Base-by-base conservation (phyloP, 768 basidiomycete species). In the Termitomyces sp. region DNA sequence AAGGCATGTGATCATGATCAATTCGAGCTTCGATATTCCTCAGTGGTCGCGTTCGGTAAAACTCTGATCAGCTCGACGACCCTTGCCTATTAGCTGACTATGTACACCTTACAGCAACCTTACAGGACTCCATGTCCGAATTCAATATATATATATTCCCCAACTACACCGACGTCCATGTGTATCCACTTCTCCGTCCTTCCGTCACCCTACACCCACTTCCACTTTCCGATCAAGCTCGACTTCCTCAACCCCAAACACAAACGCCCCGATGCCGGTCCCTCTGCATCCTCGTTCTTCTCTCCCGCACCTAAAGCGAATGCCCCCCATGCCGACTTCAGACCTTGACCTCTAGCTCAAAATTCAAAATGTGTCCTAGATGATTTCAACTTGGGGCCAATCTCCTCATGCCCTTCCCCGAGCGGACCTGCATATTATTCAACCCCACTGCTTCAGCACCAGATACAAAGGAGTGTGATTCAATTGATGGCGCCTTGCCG, bases 221-320 rank as follows among this genome's bases (percentile, higher is more conserved):
- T n/a, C 48, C 43, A 9, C 16, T 10, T 27, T 36, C 14, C 46
- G 10, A n/a, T 53, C n/a, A 36, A 24, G 13, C 32, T 37, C 37
- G 22, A 36, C 40, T 8, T 36, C 39, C 14, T 27, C 27, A 43
- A 30, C 20, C 10, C 22, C 24, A 44, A 27, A 39, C 56, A 50
- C 44, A 58, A 45, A 26, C 56, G 52, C 26, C n/a, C n/a, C n/a
- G n/a, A n/a, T n/a, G 34, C 42, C 12, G 24, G 16, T 6, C 47
- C 36, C 20, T 60, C 62, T 4, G 45, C 51, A 5, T 57, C 58
- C 2, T 59, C 61, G 3, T 59, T 59, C 48, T 60, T 57, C 56
- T 59, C 58, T 27, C 58, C n/a, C 62, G 4, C 47, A 39, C 13
- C 55, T 53, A 16, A 57, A 63, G 36, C 55, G 56, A 4, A 47